Evolutionary conservation across 2,329 filamentous ascomycete species (phyloP), one percentile per base, ranked within the genome.

Genomic region (Penicillium vulpinum): DNA sequence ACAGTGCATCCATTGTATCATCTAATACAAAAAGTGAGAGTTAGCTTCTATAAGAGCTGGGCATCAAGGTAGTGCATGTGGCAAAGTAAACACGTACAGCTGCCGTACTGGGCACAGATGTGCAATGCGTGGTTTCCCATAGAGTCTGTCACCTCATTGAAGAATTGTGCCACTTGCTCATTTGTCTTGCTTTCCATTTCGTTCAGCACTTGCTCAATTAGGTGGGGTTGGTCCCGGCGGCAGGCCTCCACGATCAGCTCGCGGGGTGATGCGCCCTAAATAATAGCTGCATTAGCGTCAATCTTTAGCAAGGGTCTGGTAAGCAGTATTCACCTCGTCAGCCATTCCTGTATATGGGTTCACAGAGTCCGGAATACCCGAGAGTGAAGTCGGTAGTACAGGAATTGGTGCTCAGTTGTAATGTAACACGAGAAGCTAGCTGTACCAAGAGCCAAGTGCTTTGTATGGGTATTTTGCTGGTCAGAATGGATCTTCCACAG

Each of bases 221-320:
- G 86, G 52, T 93, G 88, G 65, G 87, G 87, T 78, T 97, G 97
- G 83, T 97, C 93, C 70, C 92, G 86, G 60, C 93, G 91, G 78
- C 90, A 96, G 68, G 94, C 91, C 80, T 96, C 93, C 77, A 97
- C 86, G 67, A 97, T 85, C 70, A 90, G 85, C 80, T 97, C 93
- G 74, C 88, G 83, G 45, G 87, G 85, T 58, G 90, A 90, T 66
- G 93, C 93, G 73, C 93, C 94, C 89, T 96, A 68, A 7, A 41
- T 36, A 24, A 49, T 40, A 26, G 57, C 39, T 52, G 44, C 6
- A 13, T 61, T 54, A 61, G 46, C 18, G 28, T 56, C 9, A 18
- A 31, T 36, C 21, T 8, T 10, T 18, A 29, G 24, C 18, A 9
- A 22, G 7, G 9, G 18, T n/a, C 29, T 31, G 16, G 28, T 38